Percentiles rank a stretch among this genome's conserved stretches.
These are phyloP conservation scores for Santalum album DNA, from an alignment of 164 flowering plant species.

Conservation along the genomic window DNA sequence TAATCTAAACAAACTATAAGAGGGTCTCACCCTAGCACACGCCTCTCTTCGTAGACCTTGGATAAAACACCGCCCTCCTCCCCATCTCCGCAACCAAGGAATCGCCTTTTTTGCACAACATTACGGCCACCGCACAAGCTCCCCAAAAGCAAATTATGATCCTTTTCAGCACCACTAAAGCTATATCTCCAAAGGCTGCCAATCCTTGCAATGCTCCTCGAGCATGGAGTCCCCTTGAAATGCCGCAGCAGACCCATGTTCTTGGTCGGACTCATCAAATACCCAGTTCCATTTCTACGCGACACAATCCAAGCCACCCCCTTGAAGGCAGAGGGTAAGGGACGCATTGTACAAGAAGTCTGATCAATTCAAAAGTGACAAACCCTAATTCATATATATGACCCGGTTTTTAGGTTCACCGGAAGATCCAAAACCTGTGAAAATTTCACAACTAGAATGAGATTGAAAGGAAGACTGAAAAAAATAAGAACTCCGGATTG, in stretches of 20 bases:
- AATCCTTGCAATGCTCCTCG: conserved; percentile 28
- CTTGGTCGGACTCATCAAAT: conserved; percentile 15
- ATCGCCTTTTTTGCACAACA: conserved; percentile 41
- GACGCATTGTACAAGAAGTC: conserved; percentile 27
- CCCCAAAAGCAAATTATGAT: background rate
- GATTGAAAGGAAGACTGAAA: too few species aligned
- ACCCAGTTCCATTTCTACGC: conserved; percentile 16
- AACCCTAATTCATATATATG: too few species aligned
- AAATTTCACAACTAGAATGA: too few species aligned
- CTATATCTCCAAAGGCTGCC: conserved; percentile 6
- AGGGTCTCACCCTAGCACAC: conserved; percentile 74
- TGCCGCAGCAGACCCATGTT: conserved; percentile 2
- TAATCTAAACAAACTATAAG: too few species aligned
- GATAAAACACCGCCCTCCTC: conserved; percentile 60
- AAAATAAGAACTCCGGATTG: too few species aligned
- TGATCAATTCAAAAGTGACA: too few species aligned
- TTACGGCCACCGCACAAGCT: background rate
- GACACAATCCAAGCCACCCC: conserved; percentile 17
- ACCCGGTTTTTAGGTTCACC: too few species aligned
- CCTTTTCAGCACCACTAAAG: conserved; percentile 4
- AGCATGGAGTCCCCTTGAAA: conserved; percentile 14
- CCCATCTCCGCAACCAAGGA: conserved; percentile 80
- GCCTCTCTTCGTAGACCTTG: conserved; percentile 65
- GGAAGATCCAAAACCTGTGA: too few species aligned
- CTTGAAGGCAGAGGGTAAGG: conserved; percentile 29